phyloP scores from a whole-genome alignment of 768 basidiomycete species.

The Sistotremastrum suecicum region DNA sequence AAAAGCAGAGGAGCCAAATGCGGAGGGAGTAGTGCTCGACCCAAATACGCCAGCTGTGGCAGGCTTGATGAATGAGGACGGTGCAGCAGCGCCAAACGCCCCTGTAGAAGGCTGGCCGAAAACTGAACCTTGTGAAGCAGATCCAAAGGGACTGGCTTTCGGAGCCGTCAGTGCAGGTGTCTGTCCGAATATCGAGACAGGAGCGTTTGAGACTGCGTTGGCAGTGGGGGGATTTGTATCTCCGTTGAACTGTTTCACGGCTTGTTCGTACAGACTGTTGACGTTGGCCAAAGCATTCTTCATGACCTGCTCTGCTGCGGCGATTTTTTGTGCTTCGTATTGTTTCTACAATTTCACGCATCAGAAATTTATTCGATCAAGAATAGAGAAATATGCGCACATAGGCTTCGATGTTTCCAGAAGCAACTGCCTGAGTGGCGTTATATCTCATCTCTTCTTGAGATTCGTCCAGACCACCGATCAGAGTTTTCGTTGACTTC shows the following conservation, averaged over 20 bases:
- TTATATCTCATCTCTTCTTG: slow-evolving; percentile 67
- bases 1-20: slow-evolving; percentile 21
- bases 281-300: slow-evolving; percentile 34
- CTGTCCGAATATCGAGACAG: not conserved
- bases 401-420: slow-evolving; percentile 49
- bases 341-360: slow-evolving; percentile 22
- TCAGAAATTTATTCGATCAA: not conserved
- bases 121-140: slow-evolving; percentile 2
- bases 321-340: slow-evolving; percentile 44
- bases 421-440: slow-evolving; percentile 39
- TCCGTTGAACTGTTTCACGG: slow-evolving; percentile 21
- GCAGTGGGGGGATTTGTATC: slow-evolving; percentile 16
- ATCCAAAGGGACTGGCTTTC: slow-evolving; percentile 5
- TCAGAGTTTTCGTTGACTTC: slow-evolving; percentile 55
- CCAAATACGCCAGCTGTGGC: not conserved
- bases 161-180: not conserved
- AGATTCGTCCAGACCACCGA: slow-evolving; percentile 56
- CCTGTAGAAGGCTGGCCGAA: slow-evolving; percentile 1
- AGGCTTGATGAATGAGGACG: not conserved
- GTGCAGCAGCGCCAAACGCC: slow-evolving; percentile 8
- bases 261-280: slow-evolving; percentile 36
- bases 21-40: slow-evolving; percentile 5
- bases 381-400: slow-evolving; percentile 25
- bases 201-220: slow-evolving; percentile 4
- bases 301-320: slow-evolving; percentile 36